Evolutionary conservation across 1,139 yeast species (phyloP), one percentile per base, ranked within the genome.

Genomic region (Martiniozyma asiatica): DNA sequence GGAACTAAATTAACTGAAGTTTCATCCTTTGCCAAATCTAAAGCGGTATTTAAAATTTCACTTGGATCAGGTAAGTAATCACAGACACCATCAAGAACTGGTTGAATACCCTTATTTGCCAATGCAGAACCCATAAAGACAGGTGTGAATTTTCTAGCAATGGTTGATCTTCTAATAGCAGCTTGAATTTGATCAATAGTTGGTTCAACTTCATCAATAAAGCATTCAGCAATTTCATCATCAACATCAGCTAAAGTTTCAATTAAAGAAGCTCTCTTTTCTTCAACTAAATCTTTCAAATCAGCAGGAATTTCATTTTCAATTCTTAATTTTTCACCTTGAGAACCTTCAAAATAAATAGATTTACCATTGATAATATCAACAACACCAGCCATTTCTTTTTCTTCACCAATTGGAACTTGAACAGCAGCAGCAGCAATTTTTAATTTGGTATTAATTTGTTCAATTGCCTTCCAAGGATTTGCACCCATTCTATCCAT

Each of bases 401-500:
- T 72, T 61, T 89, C 98, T 24, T 85, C 70, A 36, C 98, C 98
- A 53, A 89, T 89, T 32, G 98, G 98, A 33, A 89, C 94, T 60
- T 89, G 98, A 39, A 89, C 72, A 11, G 98, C 95, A 37, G 98
- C 98, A 39, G 98, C 97, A 18, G 95, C 85, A 31, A 87, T 82
- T 56, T 75, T 82, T 53, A 89, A 69, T 55, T 89, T 89, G 34
- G 61, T 48, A 59, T 87, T 84, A 43, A 89, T 71, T 61, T 89
- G 97, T 37, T 82, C 94, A 47, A 89, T 80, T 33, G 94, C 96
- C 44, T 70, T 72, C 76, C 93, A 89, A 14, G 98, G 98, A 56
- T 87, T 77, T 35, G 98, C 85, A 42, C 98, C 98, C 95, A 89
- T 84, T 54, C 98, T 75, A 59, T 89, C 98, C 97, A 89, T 87